Conservation (phyloP, 176 grass and related monocot genomes). For the Saccharum spontaneum region DNA sequence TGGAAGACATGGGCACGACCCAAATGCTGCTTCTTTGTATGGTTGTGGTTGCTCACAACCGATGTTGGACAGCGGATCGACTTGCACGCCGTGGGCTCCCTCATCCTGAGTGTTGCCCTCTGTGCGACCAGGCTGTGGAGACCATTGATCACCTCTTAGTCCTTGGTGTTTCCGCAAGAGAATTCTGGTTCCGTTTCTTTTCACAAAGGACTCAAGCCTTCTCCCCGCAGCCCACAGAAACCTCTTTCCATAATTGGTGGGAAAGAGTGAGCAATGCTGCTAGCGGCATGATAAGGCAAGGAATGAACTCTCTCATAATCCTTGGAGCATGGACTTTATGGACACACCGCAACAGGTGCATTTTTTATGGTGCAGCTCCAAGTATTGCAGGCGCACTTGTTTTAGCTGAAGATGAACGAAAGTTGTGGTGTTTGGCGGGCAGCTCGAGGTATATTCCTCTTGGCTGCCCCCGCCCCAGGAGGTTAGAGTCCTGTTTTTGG, state of each 20-base stretch:
- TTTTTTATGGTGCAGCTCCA: not conserved
- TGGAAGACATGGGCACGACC: not conserved
- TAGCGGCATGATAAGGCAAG: not conserved
- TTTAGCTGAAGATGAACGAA: not conserved
- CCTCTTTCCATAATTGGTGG: not conserved
- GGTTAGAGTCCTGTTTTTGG: too few relatives aligned
- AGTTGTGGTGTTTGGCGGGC: not conserved
- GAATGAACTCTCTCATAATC: not conserved
- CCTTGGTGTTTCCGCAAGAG: not conserved
- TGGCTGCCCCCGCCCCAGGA: too few relatives aligned
- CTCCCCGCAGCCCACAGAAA: not conserved
- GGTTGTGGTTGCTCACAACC: not conserved
- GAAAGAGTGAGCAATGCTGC: not conserved
- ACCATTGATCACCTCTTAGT: not conserved
- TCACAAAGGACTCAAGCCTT: not conserved
- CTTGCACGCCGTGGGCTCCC: not conserved
- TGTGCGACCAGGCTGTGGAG: not conserved
- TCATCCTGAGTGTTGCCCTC: not conserved
- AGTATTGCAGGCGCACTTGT: too few relatives aligned
- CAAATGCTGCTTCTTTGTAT: not conserved
- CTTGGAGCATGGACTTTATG: not conserved
- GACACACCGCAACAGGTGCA: not conserved
- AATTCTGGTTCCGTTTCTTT: not conserved
- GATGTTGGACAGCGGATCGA: not conserved
- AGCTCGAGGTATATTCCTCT: too few relatives aligned